Conservation (phyloP, 208 protist genomes). For the Novymonas esmeraldas region DNA sequence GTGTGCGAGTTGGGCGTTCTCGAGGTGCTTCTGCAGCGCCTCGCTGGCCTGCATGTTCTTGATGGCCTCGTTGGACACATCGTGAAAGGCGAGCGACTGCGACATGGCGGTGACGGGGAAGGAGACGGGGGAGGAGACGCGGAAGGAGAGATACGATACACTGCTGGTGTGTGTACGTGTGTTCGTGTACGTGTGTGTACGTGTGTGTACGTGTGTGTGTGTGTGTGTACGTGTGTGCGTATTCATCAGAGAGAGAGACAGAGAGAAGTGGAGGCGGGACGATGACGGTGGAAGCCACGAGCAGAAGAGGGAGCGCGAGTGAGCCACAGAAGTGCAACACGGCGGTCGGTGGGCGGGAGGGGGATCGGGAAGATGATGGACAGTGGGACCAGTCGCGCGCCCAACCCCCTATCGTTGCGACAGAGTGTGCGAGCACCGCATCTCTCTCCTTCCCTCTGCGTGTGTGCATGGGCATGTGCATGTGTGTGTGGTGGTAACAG, state of each 20-base stretch:
- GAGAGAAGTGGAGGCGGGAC: no score
- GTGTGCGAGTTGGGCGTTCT: constrained; percentile 90
- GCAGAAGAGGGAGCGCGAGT: no score
- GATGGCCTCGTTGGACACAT: constrained; percentile 83
- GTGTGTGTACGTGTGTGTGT: background rate
- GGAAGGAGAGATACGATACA: no score
- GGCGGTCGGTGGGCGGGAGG: no score
- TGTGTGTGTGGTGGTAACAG: background rate
- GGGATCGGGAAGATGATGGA: no score
- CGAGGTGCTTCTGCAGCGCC: constrained; percentile 85
- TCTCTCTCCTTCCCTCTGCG: no score
- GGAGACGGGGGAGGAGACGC: no score
- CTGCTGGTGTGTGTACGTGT: background rate
- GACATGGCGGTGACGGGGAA: constrained; percentile 38
- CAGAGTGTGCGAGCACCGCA: no score
- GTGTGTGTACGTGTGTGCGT: background rate
- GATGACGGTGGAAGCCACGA: constrained; percentile 5
- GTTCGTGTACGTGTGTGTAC: background rate
- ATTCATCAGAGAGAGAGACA: background rate
- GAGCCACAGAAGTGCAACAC: no score
- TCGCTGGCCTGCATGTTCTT: constrained; percentile 74
- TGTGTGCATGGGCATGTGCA: background rate
- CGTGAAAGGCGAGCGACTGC: constrained; percentile 68
- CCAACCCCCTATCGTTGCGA: no score
- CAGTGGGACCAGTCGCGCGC: no score